Evolutionary conservation across 164 flowering plant species (phyloP).

Genomic region (Nymphaea colorata): DNA sequence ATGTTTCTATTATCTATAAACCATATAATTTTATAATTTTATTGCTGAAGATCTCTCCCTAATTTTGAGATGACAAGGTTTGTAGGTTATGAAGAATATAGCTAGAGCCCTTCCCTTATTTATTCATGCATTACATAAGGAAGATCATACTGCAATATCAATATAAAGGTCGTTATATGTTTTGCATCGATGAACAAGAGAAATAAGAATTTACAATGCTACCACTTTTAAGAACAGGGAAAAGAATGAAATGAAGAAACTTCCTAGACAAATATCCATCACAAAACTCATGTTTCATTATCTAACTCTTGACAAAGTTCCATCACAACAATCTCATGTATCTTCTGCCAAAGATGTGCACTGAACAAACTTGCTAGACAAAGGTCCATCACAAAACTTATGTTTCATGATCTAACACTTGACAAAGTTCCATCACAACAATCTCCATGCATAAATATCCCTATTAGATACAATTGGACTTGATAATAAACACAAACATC

Average conservation of each 20-base stretch:
- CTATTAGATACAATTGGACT: slow-evolving; percentile 92
- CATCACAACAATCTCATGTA: slow-evolving; percentile 98
- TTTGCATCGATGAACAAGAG: no score
- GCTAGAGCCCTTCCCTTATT: slow-evolving; percentile 91
- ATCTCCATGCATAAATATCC: slow-evolving; percentile 99
- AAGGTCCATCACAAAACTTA: no score
- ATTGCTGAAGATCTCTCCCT: slow-evolving; percentile 98
- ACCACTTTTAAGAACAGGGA: no score
- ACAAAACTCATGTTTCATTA: no score
- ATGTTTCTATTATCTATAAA: slow-evolving; percentile 99
- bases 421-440: slow-evolving; percentile 99
- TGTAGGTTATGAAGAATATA: slow-evolving; percentile 99
- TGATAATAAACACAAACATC: slow-evolving; percentile 99
- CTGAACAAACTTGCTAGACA: no score
- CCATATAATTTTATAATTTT: slow-evolving; percentile 99
- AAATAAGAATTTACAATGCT: no score
- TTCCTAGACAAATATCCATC: no score
- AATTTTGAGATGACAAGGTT: slow-evolving; percentile 97
- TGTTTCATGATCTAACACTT: slow-evolving; percentile 96
- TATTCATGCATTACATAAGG: slow-evolving; percentile 96
- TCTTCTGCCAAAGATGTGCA: no score
- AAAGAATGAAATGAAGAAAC: no score
- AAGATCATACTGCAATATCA: slow-evolving; percentile 82
- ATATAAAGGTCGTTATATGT: no score
- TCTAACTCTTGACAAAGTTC: slow-evolving; percentile 97